Percentiles rank a stretch among this genome's conserved stretches.
Evolutionary conservation across 2,329 filamentous ascomycete species (phyloP).

Genomic region (Colletotrichum navitas): DNA sequence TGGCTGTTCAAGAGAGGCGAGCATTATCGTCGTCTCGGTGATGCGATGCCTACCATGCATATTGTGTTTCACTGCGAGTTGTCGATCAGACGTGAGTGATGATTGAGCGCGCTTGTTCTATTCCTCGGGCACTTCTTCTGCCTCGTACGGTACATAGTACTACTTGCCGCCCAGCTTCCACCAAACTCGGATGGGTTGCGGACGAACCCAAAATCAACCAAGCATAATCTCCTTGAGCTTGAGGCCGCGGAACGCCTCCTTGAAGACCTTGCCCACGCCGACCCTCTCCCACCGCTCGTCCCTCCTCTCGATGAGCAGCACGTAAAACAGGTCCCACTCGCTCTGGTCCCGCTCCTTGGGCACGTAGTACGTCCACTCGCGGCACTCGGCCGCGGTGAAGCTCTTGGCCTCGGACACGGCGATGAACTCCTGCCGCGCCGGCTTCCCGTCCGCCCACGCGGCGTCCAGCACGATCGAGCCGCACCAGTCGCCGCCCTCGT

Average conservation of each 20-base stretch:
- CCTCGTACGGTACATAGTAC: too few relatives aligned
- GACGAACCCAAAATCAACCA: neutral
- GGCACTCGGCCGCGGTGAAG: neutral
- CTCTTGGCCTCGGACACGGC: neutral
- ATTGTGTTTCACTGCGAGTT: too few relatives aligned
- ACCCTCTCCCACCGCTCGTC: neutral
- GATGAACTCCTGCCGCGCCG: neutral
- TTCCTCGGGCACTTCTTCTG: too few relatives aligned
- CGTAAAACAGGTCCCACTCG: neutral
- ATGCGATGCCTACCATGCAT: neutral
- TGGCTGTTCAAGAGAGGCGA: neutral
- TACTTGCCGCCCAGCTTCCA: too few relatives aligned
- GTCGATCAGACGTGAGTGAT: too few relatives aligned
- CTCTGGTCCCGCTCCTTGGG: neutral
- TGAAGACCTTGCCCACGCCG: neutral
- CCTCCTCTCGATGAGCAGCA: neutral
- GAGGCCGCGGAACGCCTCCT: neutral
- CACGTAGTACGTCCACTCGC: neutral
- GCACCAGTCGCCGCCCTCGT: neutral
- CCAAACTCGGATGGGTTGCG: too few relatives aligned
- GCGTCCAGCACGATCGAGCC: neutral
- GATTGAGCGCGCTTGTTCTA: too few relatives aligned
- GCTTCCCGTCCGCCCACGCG: neutral
- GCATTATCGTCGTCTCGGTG: neutral
- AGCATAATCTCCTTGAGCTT: neutral